A percentile compares a stretch with the other conserved stretches of the same genome.
Evolutionary conservation across 108 stramenopile genomes (phyloP).

Genomic region (Pseudonitzschia pungens): DNA sequence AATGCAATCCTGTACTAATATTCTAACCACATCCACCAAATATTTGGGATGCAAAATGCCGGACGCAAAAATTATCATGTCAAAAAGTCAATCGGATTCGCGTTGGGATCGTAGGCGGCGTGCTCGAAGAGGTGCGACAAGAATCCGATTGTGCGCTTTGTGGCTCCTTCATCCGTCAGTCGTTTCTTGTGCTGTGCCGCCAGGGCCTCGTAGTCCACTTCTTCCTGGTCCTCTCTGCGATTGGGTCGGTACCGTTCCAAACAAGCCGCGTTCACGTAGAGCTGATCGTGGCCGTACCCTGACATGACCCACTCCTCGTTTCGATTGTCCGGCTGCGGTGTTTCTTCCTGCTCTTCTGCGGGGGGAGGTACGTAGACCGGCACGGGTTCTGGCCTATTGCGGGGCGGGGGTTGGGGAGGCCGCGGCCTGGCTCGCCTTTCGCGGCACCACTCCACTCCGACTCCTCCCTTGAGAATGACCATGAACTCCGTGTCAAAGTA

Average conservation of each 20-base stretch:
- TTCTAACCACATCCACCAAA: too few relatives aligned
- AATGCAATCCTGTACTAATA: neutral
- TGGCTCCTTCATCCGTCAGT: constrained; percentile 32
- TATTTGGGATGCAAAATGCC: too few relatives aligned
- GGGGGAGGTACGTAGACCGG: constrained; percentile 38
- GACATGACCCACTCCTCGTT: constrained; percentile 45
- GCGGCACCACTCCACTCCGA: constrained; percentile 40
- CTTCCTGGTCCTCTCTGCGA: neutral
- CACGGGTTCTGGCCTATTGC: constrained; percentile 34
- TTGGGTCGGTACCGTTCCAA: constrained; percentile 32
- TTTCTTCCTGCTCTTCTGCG: neutral
- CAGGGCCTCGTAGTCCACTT: constrained; percentile 19
- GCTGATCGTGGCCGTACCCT: constrained; percentile 37
- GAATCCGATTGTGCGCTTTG: constrained; percentile 26
- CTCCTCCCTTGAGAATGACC: constrained; percentile 49
- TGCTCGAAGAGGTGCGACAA: constrained; percentile 27
- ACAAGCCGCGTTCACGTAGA: constrained; percentile 46
- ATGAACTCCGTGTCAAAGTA: constrained; percentile 60
- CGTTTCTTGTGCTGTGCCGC: constrained; percentile 15
- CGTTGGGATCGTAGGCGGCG: constrained; percentile 20
- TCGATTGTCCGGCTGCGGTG: constrained; percentile 15
- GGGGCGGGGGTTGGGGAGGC: constrained; percentile 28
- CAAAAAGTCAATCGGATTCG: constrained; percentile 34
- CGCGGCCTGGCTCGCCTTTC: constrained; percentile 33
- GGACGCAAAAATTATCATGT: too few relatives aligned